A percentile compares a stretch with the other conserved stretches of the same genome.
Conservation (phyloP, 345 rosid species). For the Tarenaya hassleriana region DNA sequence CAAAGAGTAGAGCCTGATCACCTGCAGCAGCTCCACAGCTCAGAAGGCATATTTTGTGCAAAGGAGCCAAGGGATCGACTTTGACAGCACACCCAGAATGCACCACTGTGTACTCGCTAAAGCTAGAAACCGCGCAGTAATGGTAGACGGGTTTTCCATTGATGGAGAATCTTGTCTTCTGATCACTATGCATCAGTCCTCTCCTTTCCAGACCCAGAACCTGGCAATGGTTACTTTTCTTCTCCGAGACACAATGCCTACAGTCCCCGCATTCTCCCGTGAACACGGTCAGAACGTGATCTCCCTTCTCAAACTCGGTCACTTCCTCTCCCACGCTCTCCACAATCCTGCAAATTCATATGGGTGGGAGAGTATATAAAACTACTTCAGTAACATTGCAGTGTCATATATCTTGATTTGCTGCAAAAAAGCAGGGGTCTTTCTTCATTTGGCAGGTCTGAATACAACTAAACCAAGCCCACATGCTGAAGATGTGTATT, state of each 20-base stretch:
- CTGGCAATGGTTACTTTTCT: constrained; percentile 78
- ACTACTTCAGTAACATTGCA: too few relatives aligned
- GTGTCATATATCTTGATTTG: too few relatives aligned
- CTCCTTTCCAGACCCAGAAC: constrained; percentile 78
- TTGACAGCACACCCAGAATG: constrained; percentile 93
- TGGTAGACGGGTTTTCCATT: constrained; percentile 77
- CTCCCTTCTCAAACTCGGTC: constrained; percentile 72
- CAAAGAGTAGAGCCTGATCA: constrained; percentile 6
- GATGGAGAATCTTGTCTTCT: constrained; percentile 58
- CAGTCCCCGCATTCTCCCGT: constrained; percentile 78
- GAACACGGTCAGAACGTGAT: constrained; percentile 78
- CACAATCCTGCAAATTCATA: constrained; percentile 52
- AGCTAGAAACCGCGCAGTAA: constrained; percentile 90
- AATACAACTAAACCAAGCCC: too few relatives aligned
- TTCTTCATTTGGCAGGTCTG: too few relatives aligned
- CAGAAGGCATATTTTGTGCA: constrained; percentile 75
- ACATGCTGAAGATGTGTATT: background rate
- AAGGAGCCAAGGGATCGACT: constrained; percentile 54
- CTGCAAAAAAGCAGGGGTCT: background rate
- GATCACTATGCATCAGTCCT: constrained; percentile 88
- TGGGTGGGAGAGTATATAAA: too few relatives aligned
- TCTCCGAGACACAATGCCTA: constrained; percentile 63
- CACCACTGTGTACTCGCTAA: constrained; percentile 88
- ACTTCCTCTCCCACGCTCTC: constrained; percentile 80
- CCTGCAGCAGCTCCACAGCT: constrained; percentile 93